Evolutionary conservation across 257 asterid species (phyloP), one percentile per base, ranked within the genome.

Genomic region (Jacaranda copaia): DNA sequence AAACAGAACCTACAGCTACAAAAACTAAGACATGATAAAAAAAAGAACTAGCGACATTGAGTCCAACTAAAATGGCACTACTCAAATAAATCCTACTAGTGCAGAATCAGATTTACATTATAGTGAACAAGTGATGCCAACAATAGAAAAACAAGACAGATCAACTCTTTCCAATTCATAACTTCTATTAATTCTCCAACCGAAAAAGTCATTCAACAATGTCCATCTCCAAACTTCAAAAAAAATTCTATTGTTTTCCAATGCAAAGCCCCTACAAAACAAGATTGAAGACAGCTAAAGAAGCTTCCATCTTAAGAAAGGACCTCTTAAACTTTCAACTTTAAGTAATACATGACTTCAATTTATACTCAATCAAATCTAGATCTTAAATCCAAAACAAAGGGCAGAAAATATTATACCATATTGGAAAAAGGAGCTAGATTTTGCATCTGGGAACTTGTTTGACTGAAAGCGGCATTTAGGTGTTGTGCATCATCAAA

Each of bases 391-490:
- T 25, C 58, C 53, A 52, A 40, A 38, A 68, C 18, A 42, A 42
- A 19, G 3, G 66, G 14, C 38, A 65, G 8, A 20, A 14, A 39
- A 63, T 25, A 52, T 49, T 40, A 78, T 86, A 89, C 97, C 94
- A 82, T 86, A 81, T 67, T 88, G 10, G 93, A 72, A 55, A 80
- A 86, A 55, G 88, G 76, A 62, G 90, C 81, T 62, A 79, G 81
- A 73, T 86, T 82, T 77, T 85, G 93, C 85, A 83, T 79, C 75
- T 89, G 88, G 51, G 88, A 80, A 62, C 82, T 81, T 60, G 90
- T 46, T 75, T 86, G 86, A 79, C 72, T 79, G 61, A 79, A 79
- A 65, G 87, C 78, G 61, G 72, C 84, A 77, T 80, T 86, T 57
- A 84, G 46, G 65, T 71, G 89, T 66, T 85, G 89, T 36, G 84